Conservation (phyloP, 441 rosid genomes). For the Corymbia citriodora region DNA sequence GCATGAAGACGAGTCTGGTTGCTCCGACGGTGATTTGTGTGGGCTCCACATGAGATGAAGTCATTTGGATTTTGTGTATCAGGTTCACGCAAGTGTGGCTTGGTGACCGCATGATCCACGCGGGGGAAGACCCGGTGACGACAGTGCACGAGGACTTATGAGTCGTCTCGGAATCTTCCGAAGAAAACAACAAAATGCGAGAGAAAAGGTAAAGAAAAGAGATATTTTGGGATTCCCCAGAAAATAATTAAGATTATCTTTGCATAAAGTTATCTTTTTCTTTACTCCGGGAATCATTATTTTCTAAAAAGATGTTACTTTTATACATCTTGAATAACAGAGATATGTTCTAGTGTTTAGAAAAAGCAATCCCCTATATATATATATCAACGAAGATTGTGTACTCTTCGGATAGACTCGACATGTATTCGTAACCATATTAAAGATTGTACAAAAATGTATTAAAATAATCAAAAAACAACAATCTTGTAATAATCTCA, state of each 20-base stretch:
- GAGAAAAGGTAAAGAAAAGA: too few species aligned
- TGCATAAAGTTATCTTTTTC: too few species aligned
- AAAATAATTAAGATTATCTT: too few species aligned
- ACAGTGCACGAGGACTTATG: too few species aligned
- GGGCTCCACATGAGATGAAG: neutral
- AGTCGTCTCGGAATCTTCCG: too few species aligned
- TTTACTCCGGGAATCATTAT: accelerated
- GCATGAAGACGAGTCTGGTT: neutral
- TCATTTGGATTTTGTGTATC: neutral
- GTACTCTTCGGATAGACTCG: neutral
- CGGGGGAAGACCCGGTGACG: neutral
- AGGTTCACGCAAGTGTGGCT: neutral
- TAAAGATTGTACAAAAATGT: neutral
- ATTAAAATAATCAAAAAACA: neutral
- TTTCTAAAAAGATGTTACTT: too few species aligned
- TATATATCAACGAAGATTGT: neutral
- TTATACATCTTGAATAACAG: neutral
- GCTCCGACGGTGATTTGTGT: neutral
- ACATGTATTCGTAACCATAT: neutral
- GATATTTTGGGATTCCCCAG: too few species aligned
- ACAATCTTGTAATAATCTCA: neutral
- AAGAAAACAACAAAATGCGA: too few species aligned
- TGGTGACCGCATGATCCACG: neutral
- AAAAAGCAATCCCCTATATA: neutral
- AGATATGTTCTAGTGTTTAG: neutral